phyloP scores from a whole-genome alignment of 192 early-diverging fungal genomes.

The Martensiomyces pterosporus region DNA sequence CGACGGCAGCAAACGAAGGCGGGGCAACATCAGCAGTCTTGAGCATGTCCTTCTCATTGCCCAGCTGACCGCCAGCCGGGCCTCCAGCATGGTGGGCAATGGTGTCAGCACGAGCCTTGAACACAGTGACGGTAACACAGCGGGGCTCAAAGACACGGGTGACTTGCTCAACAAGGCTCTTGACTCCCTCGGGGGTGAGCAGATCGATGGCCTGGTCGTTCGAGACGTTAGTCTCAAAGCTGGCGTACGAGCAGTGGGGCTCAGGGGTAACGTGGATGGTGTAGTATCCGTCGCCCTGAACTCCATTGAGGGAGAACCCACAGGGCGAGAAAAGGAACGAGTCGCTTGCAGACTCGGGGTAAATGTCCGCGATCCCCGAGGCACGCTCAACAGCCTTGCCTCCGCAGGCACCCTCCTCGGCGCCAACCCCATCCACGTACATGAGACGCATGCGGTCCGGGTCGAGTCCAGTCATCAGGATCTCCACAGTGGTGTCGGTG shows the following conservation, averaged over 20 bases:
- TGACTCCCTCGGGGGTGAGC: conserved; percentile 51
- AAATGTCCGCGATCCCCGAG: conserved; percentile 78
- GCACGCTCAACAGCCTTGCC: conserved; percentile 65
- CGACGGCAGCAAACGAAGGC: conserved; percentile 47
- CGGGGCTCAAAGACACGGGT: conserved; percentile 79
- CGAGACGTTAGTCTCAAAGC: conserved; percentile 92
- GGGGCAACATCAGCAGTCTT: conserved; percentile 9
- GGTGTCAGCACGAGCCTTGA: conserved; percentile 51
- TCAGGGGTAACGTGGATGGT: conserved; percentile 99
- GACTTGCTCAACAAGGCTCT: conserved; percentile 70
- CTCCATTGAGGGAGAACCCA: conserved; percentile 92
- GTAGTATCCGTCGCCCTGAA: conserved; percentile 80
- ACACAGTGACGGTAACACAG: conserved; percentile 74
- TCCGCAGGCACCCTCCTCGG: conserved; percentile 58
- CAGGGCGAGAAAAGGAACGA: conserved; percentile 94
- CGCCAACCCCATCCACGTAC: conserved; percentile 57
- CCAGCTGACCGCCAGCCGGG: background rate
- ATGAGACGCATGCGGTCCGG: conserved; percentile 75
- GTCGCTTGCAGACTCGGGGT: conserved; percentile 78
- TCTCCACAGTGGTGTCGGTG: conserved; percentile 87
- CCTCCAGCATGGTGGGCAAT: background rate
- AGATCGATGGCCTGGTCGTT: conserved; percentile 45
- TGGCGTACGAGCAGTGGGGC: conserved; percentile 97
- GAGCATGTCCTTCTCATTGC: background rate
- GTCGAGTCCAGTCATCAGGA: conserved; percentile 91